Evolutionary conservation across 23 red algal genomes (phyloP).

Genomic region (Gracilariopsis chorda): DNA sequence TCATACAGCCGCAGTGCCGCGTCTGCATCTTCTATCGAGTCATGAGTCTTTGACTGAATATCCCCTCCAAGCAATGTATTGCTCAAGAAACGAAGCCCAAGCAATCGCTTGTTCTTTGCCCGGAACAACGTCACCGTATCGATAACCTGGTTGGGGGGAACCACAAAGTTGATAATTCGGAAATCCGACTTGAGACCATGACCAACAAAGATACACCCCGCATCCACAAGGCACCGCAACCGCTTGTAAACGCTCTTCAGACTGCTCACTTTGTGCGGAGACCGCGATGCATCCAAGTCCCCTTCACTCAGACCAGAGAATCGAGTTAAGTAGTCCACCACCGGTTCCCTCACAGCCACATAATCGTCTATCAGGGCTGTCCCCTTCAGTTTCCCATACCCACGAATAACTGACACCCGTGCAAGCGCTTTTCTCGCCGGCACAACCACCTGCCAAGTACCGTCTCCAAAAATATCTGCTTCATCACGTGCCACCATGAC

Average conservation of each 20-base stretch:
- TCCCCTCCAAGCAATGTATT: conserved; percentile 54
- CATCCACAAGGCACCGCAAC: conserved; percentile 74
- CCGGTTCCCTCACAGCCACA: conserved; percentile 63
- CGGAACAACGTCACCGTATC: conserved; percentile 93
- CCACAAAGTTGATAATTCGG: conserved; percentile 85
- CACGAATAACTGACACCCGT: conserved; percentile 86
- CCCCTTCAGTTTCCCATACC: conserved; percentile 46
- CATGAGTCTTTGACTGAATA: conserved; percentile 77
- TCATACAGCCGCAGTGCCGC: conserved; percentile 84
- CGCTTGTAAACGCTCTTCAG: conserved; percentile 87
- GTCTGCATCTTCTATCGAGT: conserved; percentile 90
- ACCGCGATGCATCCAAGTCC: conserved; percentile 69
- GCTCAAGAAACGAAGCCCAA: conserved; percentile 72
- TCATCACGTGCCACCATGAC: conserved; percentile 79
- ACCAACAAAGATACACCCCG: conserved; percentile 87
- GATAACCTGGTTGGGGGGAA: conserved; percentile 79
- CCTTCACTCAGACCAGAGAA: conserved; percentile 76
- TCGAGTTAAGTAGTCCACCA: conserved; percentile 87
- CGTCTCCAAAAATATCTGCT: conserved; percentile 72
- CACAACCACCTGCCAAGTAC: conserved; percentile 62
- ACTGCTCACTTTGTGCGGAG: conserved; percentile 56
- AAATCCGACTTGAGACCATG: conserved; percentile 95
- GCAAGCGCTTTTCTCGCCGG: conserved; percentile 75
- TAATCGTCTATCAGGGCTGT: conserved; percentile 90
- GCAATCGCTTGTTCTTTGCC: conserved; percentile 48